Percentiles rank a stretch among this genome's conserved stretches.
Conservation (phyloP, 169 alveolate species). For the Eimeria mitis region DNA sequence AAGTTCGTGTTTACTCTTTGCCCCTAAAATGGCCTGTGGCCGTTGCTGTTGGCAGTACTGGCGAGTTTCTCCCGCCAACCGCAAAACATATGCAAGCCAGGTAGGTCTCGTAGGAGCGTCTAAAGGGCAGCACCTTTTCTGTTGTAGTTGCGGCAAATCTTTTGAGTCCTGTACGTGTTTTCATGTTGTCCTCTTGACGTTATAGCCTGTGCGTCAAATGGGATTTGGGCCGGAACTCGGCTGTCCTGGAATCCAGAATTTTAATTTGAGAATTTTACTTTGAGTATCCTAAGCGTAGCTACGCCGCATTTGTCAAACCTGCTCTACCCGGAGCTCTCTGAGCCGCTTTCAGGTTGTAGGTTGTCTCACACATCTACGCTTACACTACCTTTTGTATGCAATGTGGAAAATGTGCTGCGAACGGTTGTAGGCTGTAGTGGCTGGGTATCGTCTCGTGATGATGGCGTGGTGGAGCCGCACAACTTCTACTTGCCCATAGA, state of each 20-base stretch:
- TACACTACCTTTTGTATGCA: not conserved
- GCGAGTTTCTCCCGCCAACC: not conserved
- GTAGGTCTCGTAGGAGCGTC: not conserved
- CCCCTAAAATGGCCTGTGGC: not conserved
- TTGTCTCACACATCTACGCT: not conserved
- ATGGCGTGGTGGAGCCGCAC: not conserved
- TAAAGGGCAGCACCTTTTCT: not conserved
- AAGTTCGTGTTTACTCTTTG: not conserved
- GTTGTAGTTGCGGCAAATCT: not conserved
- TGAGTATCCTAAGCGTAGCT: not conserved
- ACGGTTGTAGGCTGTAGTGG: not conserved
- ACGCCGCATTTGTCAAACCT: not conserved
- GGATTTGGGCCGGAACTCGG: too few relatives aligned
- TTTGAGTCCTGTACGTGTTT: not conserved
- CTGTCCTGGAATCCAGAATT: too few relatives aligned
- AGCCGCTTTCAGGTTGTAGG: constrained; percentile 1
- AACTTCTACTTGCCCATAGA: not conserved
- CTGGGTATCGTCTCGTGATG: not conserved
- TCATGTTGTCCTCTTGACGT: not conserved
- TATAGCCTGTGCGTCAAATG: not conserved
- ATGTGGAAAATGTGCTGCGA: not conserved
- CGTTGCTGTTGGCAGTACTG: not conserved
- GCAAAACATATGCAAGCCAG: not conserved
- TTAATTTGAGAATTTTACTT: not conserved
- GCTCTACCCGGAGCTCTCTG: not conserved